Conservation (phyloP, 2,329 filamentous ascomycete genomes). For the Colletotrichum aenigma region DNA sequence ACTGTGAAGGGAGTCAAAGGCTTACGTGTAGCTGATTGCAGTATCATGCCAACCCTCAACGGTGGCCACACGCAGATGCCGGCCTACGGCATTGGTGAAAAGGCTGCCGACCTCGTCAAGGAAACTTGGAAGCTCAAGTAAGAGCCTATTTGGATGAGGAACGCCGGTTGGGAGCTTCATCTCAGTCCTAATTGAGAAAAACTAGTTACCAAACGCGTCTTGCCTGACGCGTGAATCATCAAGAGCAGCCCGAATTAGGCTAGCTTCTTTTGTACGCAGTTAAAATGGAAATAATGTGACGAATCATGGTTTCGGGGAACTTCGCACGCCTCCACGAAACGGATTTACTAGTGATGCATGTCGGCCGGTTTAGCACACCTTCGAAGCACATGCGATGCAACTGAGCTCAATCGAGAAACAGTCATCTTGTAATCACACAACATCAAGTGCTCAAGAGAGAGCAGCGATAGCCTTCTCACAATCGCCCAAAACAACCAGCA, state of each 20-base stretch:
- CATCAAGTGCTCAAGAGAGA: not conserved
- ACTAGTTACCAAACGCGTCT: not conserved
- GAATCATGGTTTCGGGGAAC: not conserved
- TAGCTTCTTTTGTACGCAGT: not conserved
- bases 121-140: constrained; percentile 23
- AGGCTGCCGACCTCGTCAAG: constrained; percentile 53
- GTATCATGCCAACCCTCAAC: constrained; percentile 56
- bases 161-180: not conserved
- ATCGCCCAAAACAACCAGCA: too few species aligned
- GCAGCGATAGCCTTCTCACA: too few species aligned
- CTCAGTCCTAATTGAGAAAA: not conserved
- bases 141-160: not conserved
- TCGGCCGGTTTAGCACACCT: not conserved
- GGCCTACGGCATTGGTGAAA: constrained; percentile 62
- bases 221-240: not conserved
- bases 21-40: constrained; percentile 58
- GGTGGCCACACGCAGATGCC: constrained; percentile 61
- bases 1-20: constrained; percentile 54
- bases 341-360: not conserved
- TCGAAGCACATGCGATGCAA: not conserved
- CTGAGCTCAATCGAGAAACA: not conserved
- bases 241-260: not conserved
- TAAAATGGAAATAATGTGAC: not conserved
- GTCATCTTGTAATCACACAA: not conserved
- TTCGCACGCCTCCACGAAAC: not conserved